Evolutionary conservation across 1,284 basidiomycete genomes (phyloP), one percentile per base, ranked within the genome.

Genomic region (Ustilago loliicola): DNA sequence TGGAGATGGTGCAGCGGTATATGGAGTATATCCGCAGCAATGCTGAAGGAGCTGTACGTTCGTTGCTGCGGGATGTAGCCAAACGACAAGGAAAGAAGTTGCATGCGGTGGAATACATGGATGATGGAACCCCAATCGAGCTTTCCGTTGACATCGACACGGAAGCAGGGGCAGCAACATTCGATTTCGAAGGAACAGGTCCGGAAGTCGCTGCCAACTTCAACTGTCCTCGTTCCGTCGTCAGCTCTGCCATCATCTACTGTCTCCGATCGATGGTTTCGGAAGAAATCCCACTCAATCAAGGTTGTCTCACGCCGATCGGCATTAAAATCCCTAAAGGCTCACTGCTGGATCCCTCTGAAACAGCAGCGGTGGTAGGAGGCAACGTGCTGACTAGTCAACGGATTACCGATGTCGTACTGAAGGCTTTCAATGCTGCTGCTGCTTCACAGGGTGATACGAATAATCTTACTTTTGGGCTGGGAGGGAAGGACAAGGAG

Each of bases 301-400:
- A 94, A 23, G 95, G 95, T 1, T 97, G 95, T 84, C 89, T 97
- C 19, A 92, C 67, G 63, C 87, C 85, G n/a, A 86, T 87, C 54
- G 75, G 86, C 91, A 93, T 98, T 75, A 90, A 89, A 73, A 94
- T 98, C 47, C 96, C 96, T 0, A 87, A 90, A 40, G 92, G 92
- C 60, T 93, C 92, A 10, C 87, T 98, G 8, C 89, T 98, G 27
- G 90, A 91, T 4, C 95, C 96, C 0, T 94, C 93, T 6, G 86
- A 87, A 23, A 86, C 83, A 0, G 95, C 94, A 0, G 95, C 95
- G 0, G 94, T 97, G 2, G 96, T 94, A 75, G 95, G 93, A 23
- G 95, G 95, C 6, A 98, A 98, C 82, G 94, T 96, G 17, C 89
- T 96, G 66, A 96, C 95, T 2, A 93, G 92, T 21, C 96, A 98